These are phyloP conservation scores for Cucurbitaria berberidis DNA, from an alignment of 2,329 filamentous ascomycete species.

Conservation along the genomic window DNA sequence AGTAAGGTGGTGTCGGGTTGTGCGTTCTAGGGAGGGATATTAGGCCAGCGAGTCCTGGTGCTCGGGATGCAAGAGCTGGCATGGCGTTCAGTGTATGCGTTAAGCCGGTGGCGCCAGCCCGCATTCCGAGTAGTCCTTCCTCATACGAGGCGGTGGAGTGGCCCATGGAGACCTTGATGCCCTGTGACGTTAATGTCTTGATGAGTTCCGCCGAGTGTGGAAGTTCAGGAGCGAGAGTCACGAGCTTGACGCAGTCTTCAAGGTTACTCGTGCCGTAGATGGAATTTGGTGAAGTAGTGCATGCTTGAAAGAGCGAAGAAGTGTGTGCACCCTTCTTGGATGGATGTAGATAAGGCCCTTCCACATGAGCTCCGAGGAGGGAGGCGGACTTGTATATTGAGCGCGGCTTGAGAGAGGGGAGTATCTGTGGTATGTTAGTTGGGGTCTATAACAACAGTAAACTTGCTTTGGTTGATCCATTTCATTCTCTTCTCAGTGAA, in stretches of 20 bases:
- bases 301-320: constrained; percentile 51
- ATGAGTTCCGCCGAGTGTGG: constrained; percentile 52
- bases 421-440: constrained; percentile 47
- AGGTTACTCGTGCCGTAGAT: constrained; percentile 58
- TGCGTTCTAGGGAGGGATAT: constrained; percentile 35
- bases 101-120: constrained; percentile 58
- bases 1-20: constrained; percentile 52
- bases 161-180: constrained; percentile 57
- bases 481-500: too few relatives aligned
- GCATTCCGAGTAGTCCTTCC: constrained; percentile 54
- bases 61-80: constrained; percentile 57
- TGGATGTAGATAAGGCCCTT: constrained; percentile 62
- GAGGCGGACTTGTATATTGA: constrained; percentile 53
- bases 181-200: constrained; percentile 48
- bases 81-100: constrained; percentile 65
- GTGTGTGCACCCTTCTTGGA: constrained; percentile 62
- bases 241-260: constrained; percentile 53
- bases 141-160: constrained; percentile 59
- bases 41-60: constrained; percentile 58
- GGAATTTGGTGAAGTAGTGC: constrained; percentile 40
- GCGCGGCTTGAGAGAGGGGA: constrained; percentile 56
- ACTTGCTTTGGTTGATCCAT: too few relatives aligned
- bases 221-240: constrained; percentile 62
- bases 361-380: constrained; percentile 62
- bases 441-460: too few relatives aligned